These are phyloP conservation scores for Moesziomyces sp. DNA, from an alignment of 1,284 basidiomycete genomes.

Conservation along the genomic window DNA sequence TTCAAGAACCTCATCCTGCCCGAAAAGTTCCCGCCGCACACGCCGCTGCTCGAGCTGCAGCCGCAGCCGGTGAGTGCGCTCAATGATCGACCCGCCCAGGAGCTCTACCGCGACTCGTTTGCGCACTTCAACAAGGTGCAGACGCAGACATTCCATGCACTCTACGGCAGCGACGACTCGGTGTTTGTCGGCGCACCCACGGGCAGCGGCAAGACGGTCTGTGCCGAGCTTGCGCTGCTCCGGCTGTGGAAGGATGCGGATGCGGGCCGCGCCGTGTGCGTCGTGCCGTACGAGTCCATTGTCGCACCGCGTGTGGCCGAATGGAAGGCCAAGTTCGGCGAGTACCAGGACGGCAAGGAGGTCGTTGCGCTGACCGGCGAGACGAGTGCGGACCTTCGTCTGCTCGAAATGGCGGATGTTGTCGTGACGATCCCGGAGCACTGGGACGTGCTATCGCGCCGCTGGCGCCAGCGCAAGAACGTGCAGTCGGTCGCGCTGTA, in stretches of 20 bases:
- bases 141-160: constrained; percentile 96
- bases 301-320: constrained; percentile 88
- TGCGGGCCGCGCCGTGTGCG: constrained; percentile 84
- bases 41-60: constrained; percentile 91
- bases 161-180: constrained; percentile 95
- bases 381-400: constrained; percentile 88
- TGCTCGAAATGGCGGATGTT: constrained; percentile 80
- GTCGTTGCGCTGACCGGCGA: constrained; percentile 93
- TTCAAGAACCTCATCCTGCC: constrained; percentile 98
- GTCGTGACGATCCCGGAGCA: constrained; percentile 88
- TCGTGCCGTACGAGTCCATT: constrained; percentile 97
- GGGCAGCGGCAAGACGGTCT: constrained; percentile 96
- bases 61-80: constrained; percentile 87
- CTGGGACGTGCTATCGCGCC: constrained; percentile 96
- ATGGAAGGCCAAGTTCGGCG: constrained; percentile 86
- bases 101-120: constrained; percentile 78
- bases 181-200: constrained; percentile 95
- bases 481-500: constrained; percentile 91
- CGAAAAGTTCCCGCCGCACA: constrained; percentile 93
- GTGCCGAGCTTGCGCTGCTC: constrained; percentile 93
- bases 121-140: constrained; percentile 97
- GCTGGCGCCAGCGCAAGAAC: constrained; percentile 97
- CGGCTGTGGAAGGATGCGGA: constrained; percentile 89
- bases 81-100: constrained; percentile 89
- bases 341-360: constrained; percentile 87